phyloP scores from a whole-genome alignment of 495 filamentous ascomycete species.

The Daldinia vernicosa region DNA sequence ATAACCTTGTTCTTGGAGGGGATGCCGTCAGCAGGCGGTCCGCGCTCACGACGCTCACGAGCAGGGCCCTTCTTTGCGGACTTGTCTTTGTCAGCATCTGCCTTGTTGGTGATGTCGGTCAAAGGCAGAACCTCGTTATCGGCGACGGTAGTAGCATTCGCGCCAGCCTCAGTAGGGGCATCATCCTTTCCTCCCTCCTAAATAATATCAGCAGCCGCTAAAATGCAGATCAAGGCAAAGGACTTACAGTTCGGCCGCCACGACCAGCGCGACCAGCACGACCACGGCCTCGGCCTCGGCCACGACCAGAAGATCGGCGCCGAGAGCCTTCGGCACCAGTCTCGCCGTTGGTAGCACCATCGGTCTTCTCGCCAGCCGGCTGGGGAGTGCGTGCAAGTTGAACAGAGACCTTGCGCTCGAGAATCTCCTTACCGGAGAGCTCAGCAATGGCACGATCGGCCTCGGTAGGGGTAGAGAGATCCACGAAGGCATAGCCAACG shows the following conservation, averaged over 20 bases:
- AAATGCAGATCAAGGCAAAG: not conserved
- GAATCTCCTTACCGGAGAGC: conserved; percentile 95
- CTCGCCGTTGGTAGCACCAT: conserved; percentile 71
- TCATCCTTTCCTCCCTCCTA: conserved; percentile 61
- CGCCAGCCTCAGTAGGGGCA: conserved; percentile 52
- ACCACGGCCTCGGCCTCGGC: conserved; percentile 73
- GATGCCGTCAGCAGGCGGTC: conserved; percentile 96
- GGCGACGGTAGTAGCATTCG: conserved; percentile 57
- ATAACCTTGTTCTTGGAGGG: conserved; percentile 99
- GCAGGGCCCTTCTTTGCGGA: conserved; percentile 56
- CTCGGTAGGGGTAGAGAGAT: conserved; percentile 91
- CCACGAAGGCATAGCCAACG: conserved; percentile 98
- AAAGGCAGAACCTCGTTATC: conserved; percentile 61
- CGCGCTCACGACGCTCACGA: conserved; percentile 80
- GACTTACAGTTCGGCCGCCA: conserved; percentile 76
- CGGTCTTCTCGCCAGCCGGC: conserved; percentile 76
- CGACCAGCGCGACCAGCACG: conserved; percentile 80
- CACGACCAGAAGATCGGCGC: conserved; percentile 79
- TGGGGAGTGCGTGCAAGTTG: conserved; percentile 98
- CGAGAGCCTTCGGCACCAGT: conserved; percentile 77
- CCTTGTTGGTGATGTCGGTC: conserved; percentile 64
- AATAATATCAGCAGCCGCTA: conserved; percentile 19
- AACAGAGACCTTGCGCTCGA: conserved; percentile 97
- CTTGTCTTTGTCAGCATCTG: conserved; percentile 54
- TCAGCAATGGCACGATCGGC: conserved; percentile 92